Evolutionary conservation across 306 rosid genomes (phyloP), one percentile per base, ranked within the genome.

Genomic region (Albizia julibrissin): DNA sequence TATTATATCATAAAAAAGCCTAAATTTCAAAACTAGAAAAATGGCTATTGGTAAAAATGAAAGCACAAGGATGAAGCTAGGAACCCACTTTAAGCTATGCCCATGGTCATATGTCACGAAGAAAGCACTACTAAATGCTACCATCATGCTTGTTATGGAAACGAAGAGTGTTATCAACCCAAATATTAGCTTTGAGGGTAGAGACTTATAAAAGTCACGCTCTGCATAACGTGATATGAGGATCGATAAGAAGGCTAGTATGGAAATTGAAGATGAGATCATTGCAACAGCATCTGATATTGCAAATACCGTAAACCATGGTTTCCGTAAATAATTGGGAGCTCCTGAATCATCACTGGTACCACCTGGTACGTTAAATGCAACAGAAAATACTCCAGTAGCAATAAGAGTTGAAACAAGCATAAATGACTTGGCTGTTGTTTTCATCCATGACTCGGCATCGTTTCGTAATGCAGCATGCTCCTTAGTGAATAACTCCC

Each of bases 401-500:
- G 88, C 52, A 29, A 90, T 88, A 1, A 90, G 66, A 0, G 93
- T 76, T 4, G 93, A 47, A 16, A 86, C 79, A 10, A 88, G 24
- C 80, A 84, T 62, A 15, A 89, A 85, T 0, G 72, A 76, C 13
- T 79, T 56, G 2, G 93, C 83, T 3, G 93, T 90, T 21, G 46
- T 0, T 64, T 82, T 85, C 89, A 83, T 88, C 93, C 93, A 90
- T 10, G 40, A 11, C 37, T 90, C 89, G 29, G 77, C 91, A 3
- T 64, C 14, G 11, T 27, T 34, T 4, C 80, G 37, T 8, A 90
- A 42, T 0, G 0, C 34, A 50, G 58, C 15, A 46, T 91, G 94
- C 26, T 85, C 74, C 15, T 0, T 13, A 8, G 78, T 81, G 44
- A 90, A 90, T 70, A 88, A 11, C 31, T 80, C 81, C 13, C 24